phyloP scores from a whole-genome alignment of 1,139 yeast genomes.

The Pichia sp. region DNA sequence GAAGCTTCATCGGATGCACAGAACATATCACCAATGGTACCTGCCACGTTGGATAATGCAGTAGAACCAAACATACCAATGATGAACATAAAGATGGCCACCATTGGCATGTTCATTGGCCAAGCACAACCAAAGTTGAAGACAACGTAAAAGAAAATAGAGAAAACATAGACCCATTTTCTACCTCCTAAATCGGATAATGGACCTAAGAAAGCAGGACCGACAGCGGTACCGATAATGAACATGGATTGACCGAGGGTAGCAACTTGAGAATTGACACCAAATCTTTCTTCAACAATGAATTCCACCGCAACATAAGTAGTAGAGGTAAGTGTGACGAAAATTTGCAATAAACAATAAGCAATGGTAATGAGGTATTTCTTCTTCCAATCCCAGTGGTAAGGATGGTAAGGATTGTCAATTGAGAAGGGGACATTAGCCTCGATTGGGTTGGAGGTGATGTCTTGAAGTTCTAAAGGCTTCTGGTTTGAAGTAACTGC shows the following conservation, averaged over 20 bases:
- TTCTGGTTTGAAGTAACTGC: conserved; percentile 16
- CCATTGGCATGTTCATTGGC: conserved; percentile 28
- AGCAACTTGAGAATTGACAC: conserved; percentile 24
- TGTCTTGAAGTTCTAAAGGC: conserved; percentile 18
- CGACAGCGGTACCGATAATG: conserved; percentile 41
- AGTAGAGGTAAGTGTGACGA: conserved; percentile 27
- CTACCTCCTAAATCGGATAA: conserved; percentile 64
- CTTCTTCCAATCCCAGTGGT: conserved; percentile 22
- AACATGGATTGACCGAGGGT: conserved; percentile 29
- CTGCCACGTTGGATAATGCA: conserved; percentile 29
- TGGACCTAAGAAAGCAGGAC: conserved; percentile 64
- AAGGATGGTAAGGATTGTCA: conserved; percentile 27
- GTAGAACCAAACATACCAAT: conserved; percentile 31
- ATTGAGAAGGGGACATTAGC: conserved; percentile 21
- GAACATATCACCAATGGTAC: conserved; percentile 28
- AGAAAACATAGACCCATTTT: conserved; percentile 58
- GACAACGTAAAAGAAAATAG: conserved; percentile 43
- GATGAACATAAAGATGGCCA: conserved; percentile 28
- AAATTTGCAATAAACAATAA: conserved; percentile 25
- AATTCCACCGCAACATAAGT: conserved; percentile 26
- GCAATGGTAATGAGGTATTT: conserved; percentile 21
- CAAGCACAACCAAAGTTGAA: conserved; percentile 60
- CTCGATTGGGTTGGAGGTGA: conserved; percentile 23
- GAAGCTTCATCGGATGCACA: conserved; percentile 28
- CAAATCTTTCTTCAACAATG: conserved; percentile 20